Evolutionary conservation across 108 stramenopile species (phyloP), one percentile per base, ranked within the genome.

Genomic region (Skeletonema grethae): DNA sequence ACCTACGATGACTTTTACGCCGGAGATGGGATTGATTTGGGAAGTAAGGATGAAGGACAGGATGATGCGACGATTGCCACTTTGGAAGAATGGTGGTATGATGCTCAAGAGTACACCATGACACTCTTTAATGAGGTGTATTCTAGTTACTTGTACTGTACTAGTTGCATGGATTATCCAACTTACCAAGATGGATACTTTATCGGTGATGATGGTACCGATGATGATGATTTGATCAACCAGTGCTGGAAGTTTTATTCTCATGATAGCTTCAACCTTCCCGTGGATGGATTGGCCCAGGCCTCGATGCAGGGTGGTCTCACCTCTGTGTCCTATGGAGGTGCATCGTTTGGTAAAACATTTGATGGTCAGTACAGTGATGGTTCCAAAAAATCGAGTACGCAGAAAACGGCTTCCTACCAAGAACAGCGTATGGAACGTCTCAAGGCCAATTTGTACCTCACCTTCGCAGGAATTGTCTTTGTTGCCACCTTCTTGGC

Each of bases 191-290:
- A 94, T 81, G 93, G 93, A 50, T 94, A 91, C 70, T 85, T 90
- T 57, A 94, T 94, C 69, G 93, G 93, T 45, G 88, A 94, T 61
- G 46, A 75, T 24, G 93, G 93, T 24, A 91, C 65, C 16, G 93
- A 94, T 61, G 93, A 94, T 45, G 93, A 91, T 57, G 93, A 94
- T 74, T 55, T 94, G n/a, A 94, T 94, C 82, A 94, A 94, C 69
- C 93, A 94, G 63, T 94, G 93, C 73, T 94, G 93, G 93, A 94
- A 94, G 83, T 94, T 94, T 61, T 88, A 89, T 55, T 90, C 89
- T 11, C 93, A 94, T 63, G 82, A 90, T 35, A 88, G 88, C 56
- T 94, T 63, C 82, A 81, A 80, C 57, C 91, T 90, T 69, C 88
- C 85, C 57, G 66, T 64, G 34, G 89, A 91, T 50, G 91, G 93